A percentile compares a stretch with the other conserved stretches of the same genome.
Conservation (phyloP, 768 basidiomycete genomes). For the Podaxis pistillaris region DNA sequence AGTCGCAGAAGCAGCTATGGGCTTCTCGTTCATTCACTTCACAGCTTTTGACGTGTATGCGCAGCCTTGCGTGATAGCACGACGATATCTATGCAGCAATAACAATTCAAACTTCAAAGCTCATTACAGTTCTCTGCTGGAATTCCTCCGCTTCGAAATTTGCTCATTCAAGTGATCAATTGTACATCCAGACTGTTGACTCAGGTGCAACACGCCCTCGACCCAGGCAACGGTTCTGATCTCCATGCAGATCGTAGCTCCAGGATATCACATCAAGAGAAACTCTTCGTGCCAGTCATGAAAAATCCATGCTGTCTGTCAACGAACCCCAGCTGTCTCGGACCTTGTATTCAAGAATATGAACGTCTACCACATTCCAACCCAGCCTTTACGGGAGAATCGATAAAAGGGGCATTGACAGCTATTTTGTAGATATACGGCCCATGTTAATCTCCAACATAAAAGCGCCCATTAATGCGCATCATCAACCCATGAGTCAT, state of each 20-base stretch:
- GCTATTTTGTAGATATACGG: too few relatives aligned
- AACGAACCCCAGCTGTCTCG: background rate
- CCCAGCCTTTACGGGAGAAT: background rate
- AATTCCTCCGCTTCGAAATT: background rate
- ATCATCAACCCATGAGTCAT: background rate
- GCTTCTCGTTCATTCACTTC: background rate
- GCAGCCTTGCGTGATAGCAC: background rate
- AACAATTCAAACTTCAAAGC: background rate
- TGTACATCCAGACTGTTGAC: background rate
- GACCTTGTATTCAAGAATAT: background rate
- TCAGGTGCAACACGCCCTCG: background rate
- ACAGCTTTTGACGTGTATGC: background rate
- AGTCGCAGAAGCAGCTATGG: background rate
- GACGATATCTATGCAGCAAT: background rate
- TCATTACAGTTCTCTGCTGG: background rate
- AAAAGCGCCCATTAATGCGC: background rate
- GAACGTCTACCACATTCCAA: background rate
- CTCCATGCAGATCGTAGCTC: background rate
- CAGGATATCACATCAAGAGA: background rate
- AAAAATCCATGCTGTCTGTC: background rate
- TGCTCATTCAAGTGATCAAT: background rate
- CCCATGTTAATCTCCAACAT: background rate
- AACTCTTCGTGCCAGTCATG: background rate
- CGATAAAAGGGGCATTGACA: too few relatives aligned
- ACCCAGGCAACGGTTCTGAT: background rate